Evolutionary conservation across 1,284 basidiomycete species (phyloP).

Genomic region (Hypsizygus ulmarius): DNA sequence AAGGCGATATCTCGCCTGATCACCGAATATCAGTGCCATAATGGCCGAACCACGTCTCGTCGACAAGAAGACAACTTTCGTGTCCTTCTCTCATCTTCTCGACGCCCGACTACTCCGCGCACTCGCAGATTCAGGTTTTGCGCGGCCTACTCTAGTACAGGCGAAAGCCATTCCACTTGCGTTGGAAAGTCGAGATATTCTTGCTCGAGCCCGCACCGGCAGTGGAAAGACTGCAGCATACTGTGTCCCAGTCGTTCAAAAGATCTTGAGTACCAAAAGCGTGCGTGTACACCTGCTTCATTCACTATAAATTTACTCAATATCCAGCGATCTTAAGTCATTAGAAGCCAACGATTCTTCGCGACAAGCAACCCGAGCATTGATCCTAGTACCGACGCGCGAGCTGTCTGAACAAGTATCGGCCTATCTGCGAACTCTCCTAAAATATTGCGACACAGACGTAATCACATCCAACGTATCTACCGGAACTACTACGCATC

Average conservation of each 20-base stretch:
- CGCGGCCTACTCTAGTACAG: slow-evolving; percentile 82
- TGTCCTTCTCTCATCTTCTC: slow-evolving; percentile 68
- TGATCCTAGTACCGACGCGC: slow-evolving; percentile 92
- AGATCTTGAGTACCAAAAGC: slow-evolving; percentile 79
- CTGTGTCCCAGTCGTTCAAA: slow-evolving; percentile 88
- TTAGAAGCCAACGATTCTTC: slow-evolving; percentile 38
- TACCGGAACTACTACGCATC: slow-evolving; percentile 65
- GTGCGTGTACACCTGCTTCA: slow-evolving; percentile 38
- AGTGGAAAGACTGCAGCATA: slow-evolving; percentile 98
- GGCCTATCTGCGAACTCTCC: slow-evolving; percentile 63
- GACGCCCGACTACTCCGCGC: slow-evolving; percentile 77
- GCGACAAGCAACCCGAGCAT: slow-evolving; percentile 66
- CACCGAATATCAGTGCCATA: slow-evolving; percentile 8
- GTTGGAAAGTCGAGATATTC: slow-evolving; percentile 88
- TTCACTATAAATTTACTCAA: too few relatives aligned
- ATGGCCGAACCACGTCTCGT: slow-evolving; percentile 48
- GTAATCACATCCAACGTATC: slow-evolving; percentile 81
- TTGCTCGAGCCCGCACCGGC: slow-evolving; percentile 92
- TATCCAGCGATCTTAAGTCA: slow-evolving; percentile 34
- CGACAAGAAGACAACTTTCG: slow-evolving; percentile 56
- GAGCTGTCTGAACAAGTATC: slow-evolving; percentile 93
- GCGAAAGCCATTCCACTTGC: slow-evolving; percentile 82
- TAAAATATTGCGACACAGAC: slow-evolving; percentile 77
- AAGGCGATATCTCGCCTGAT: slow-evolving; percentile 1
- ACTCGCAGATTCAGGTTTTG: slow-evolving; percentile 79